Evolutionary conservation across 1,139 yeast genomes (phyloP), one percentile per base, ranked within the genome.

Genomic region (Hyphopichia wangnamkhiaoensis): DNA sequence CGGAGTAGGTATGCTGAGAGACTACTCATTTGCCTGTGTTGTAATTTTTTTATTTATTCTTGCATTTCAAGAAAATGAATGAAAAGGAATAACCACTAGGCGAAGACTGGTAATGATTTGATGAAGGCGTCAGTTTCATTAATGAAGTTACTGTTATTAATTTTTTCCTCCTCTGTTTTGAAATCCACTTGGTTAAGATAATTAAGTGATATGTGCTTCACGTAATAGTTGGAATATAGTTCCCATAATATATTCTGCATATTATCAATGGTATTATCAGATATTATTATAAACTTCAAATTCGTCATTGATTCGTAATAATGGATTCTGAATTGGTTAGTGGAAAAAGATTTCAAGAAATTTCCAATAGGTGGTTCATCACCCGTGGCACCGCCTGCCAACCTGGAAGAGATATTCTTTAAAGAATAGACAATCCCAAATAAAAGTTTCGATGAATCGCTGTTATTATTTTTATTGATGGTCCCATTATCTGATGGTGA

Each of bases 361-460:
- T 85, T 87, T 40, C 62, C 40, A 31, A 39, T 15, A n/a, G 6
- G 2, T 12, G 19, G n/a, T 16, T 8, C 14, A 12, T 20, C 13
- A n/a, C n/a, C n/a, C 14, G 34, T 40, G 15, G 50, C 57, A 10
- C 53, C 51, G 21, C 73, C 71, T 6, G 80, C 77, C 36, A 89
- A 65, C 52, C 86, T 84, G 20, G 80, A 71, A 1, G 93, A 76
- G 37, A 91, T 78, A 47, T 83, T 86, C 40, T 91, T 77, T 46
- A 93, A 64, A 7, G 97, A 89, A 56, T 81, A 86, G 15, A 89
- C 68, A 36, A 88, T 80, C n/a, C 98, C 98, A 58, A 89, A 93
- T 15, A 93, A 69, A 33, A 93, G 74, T 58, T 93, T 86, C 10
- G 93, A 82, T 13, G 79, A 71, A 53, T 85, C 84, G 31, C 81